Evolutionary conservation across 805 yeast genomes (phyloP).

Genomic region (Pichia phayaonensis): DNA sequence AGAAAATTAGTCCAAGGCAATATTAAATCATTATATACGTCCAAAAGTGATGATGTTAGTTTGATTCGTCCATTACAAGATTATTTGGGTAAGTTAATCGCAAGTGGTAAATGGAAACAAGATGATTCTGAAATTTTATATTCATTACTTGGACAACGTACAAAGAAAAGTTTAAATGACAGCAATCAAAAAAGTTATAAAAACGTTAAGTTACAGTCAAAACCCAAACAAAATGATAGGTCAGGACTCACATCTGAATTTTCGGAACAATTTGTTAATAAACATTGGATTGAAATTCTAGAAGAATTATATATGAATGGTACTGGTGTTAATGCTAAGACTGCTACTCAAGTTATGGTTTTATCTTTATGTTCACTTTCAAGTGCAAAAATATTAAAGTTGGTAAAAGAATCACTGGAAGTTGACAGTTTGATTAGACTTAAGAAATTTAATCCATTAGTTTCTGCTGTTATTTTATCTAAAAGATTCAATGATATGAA

Average conservation of each 20-base stretch:
- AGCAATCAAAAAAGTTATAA: conserved; percentile 11
- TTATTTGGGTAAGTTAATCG: conserved; percentile 39
- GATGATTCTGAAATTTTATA: conserved; percentile 41
- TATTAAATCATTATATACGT: conserved; percentile 38
- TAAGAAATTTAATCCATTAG: conserved; percentile 40
- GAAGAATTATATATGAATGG: conserved; percentile 56
- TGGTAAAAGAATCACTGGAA: conserved; percentile 38
- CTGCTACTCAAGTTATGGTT: conserved; percentile 41
- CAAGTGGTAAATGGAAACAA: conserved; percentile 37
- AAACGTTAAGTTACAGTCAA: conserved; percentile 8
- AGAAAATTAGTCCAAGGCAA: conserved; percentile 51
- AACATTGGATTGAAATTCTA: conserved; percentile 50
- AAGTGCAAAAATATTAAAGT: conserved; percentile 32
- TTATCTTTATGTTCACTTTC: conserved; percentile 46
- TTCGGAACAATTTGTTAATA: conserved; percentile 46
- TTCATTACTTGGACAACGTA: conserved; percentile 36
- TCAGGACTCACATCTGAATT: conserved; percentile 26
- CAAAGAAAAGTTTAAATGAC: conserved; percentile 14
- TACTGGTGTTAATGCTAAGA: conserved; percentile 39
- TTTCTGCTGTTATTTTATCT: conserved; percentile 47
- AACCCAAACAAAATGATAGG: conserved; percentile 11
- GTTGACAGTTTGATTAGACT: conserved; percentile 37
- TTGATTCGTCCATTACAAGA: conserved; percentile 42
- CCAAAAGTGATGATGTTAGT: conserved; percentile 43
- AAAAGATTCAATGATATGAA: conserved; percentile 36